A percentile compares a stretch with the other conserved stretches of the same genome.
phyloP scores from a whole-genome alignment of 1,139 yeast genomes.

The Yamadazyma sp. region DNA sequence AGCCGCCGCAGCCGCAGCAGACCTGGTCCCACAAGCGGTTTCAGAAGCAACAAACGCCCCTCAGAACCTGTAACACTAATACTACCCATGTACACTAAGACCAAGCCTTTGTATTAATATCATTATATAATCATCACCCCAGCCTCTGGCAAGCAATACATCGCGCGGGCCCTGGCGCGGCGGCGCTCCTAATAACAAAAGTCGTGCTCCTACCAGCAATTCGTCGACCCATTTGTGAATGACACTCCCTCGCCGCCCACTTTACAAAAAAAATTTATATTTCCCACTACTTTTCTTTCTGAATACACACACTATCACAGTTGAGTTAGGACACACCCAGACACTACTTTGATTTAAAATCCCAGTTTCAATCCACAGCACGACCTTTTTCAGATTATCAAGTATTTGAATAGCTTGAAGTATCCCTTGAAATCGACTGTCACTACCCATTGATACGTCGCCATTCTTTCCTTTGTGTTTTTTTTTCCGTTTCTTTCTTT shows the following conservation, averaged over 20 bases:
- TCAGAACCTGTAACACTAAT: no score
- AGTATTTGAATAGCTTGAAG: no score
- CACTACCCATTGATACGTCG: neutral
- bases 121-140: no score
- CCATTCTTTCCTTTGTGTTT: slow-evolving; percentile 1
- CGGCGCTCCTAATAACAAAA: neutral
- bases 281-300: slow-evolving; percentile 5
- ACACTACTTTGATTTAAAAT: neutral
- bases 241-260: slow-evolving; percentile 4
- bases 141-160: no score
- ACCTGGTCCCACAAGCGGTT: no score
- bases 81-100: no score
- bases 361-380: slow-evolving; percentile 3
- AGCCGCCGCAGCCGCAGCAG: no score
- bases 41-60: no score
- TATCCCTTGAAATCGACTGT: no score
- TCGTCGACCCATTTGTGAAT: neutral
- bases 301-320: neutral
- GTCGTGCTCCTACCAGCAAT: neutral
- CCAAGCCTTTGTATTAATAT: no score
- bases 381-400: slow-evolving; percentile 3
- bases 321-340: slow-evolving; percentile 1
- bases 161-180: no score
- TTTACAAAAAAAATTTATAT: slow-evolving; percentile 4
- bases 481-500: neutral